Base-by-base conservation (phyloP, 306 rosid genomes). In the Carpinus fangiana region DNA sequence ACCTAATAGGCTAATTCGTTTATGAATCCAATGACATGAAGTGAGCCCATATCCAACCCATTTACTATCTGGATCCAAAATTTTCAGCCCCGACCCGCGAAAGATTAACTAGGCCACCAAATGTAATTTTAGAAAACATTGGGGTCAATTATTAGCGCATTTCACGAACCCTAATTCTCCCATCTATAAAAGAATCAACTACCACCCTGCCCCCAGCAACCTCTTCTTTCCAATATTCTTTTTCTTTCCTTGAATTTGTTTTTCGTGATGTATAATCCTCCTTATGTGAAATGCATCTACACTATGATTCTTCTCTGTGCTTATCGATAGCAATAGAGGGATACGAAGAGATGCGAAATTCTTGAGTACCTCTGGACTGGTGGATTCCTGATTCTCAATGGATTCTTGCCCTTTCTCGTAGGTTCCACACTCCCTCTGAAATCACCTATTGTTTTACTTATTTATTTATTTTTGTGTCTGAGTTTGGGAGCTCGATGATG, bases 331-430 rank as follows among this genome's bases (percentile, higher is more conserved):
- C 62, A 73, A 16, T 38, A 66, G 87, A 31, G 81, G 92, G 73
- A 70, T 78, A 78, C 80, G 87, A 77, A 85, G 21, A 0, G 95
- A 85, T 90, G 95, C 90, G 45, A 90, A 31, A 88, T 79, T 70
- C 46, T 0, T 5, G 20, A 78, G 91, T 79, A 69, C 88, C 81
- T 89, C 83, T 82, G 93, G 96, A 89, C 93, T 73, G 83, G 90
- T 87, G 78, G 77, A 64, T 61, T 86, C 90, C 76, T 4, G 17
- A 41, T 66, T 17, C 0, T 41, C 2, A 55, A 13, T 89, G 82
- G 87, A 83, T 76, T 88, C 79, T 85, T 66, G 82, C 93, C 83
- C 46, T 88, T 88, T 89, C 93, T 90, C 88, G 90, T 85, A 84
- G 86, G 93, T 21, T 73, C 81, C 73, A 90, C 80, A 88, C 16